Base-by-base conservation (phyloP, 2,329 filamentous ascomycete genomes). In the Hypoxylon sp. region DNA sequence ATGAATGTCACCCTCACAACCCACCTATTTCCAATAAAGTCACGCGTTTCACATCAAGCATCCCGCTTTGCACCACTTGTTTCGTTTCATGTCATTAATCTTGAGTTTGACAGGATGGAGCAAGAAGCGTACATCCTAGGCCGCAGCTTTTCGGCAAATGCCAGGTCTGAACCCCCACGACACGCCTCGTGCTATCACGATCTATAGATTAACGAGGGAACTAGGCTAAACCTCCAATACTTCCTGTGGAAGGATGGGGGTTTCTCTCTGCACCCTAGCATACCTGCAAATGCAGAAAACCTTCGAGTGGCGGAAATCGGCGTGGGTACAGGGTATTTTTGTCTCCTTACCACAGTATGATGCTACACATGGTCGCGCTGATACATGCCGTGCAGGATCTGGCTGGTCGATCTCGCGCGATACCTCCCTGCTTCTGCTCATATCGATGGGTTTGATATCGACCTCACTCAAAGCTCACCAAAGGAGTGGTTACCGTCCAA, bases 191-290 rank as follows among this genome's bases (percentile, higher is more conserved):
- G 36, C 36, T 28, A 41, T 19, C 21, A 41, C 32, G 25, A 34
- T 34, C 25, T 46, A 17, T 32, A 46, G 41, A 43, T 41, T 57
- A 46, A 57, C 41, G 38, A 32, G 41, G 6, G n/a, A 34, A 46
- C 38, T 57, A 62, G 59, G 51, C 19, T 62, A 28, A 62, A 62
- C 28, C 59, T 62, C 19, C 59, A 62, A 49, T 62, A 55, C 17
- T 62, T 62, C 38, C 59, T 62, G 11, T 62, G 59, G 59, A 62
- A 62, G 17, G 59, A 62, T 56, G 59, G 59, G 11, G 59, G 59
- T 14, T 62, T 62, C 41, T 48, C 59, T 21, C 43, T 62, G 14
- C 59, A 62, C 23, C 59, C 59, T 14, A 49, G 28, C 30, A 62
- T 62, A 34, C 59, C 59, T 3, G 48, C 30, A 21, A 49, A 21